phyloP scores from a whole-genome alignment of 345 rosid genomes.

The Geranium brycei region DNA sequence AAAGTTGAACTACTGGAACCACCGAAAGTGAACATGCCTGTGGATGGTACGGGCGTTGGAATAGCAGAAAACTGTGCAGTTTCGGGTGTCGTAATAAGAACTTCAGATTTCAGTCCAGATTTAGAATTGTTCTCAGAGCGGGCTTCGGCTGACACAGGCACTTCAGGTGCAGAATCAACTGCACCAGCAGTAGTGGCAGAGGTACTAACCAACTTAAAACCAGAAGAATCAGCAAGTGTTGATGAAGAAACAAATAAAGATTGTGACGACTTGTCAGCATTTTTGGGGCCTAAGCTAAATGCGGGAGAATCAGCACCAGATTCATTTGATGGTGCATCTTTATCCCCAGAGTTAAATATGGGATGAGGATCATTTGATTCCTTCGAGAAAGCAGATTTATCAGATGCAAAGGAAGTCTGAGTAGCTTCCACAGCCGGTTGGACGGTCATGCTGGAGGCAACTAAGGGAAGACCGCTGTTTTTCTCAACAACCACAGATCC shows the following conservation, averaged over 20 bases:
- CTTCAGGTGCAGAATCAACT: constrained; percentile 18
- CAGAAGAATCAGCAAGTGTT: constrained; percentile 16
- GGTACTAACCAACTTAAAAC: constrained; percentile 10
- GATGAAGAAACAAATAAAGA: constrained; percentile 6
- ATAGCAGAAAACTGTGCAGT: constrained; percentile 21
- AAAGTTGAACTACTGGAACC: constrained; percentile 30
- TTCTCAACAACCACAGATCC: constrained; percentile 26
- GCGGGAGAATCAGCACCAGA: constrained; percentile 14
- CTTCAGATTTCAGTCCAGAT: constrained; percentile 21
- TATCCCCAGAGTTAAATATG: constrained; percentile 18
- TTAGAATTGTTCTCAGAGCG: constrained; percentile 18
- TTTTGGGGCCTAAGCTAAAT: constrained; percentile 12
- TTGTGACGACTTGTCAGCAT: constrained; percentile 15
- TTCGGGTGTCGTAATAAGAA: constrained; percentile 12
- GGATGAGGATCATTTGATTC: constrained; percentile 17
- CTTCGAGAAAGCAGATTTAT: constrained; percentile 12
- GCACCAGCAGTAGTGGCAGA: constrained; percentile 19
- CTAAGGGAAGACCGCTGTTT: constrained; percentile 15
- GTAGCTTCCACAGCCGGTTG: constrained; percentile 20
- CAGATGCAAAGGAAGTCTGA: constrained; percentile 20
- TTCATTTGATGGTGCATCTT: constrained; percentile 20
- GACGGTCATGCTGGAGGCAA: constrained; percentile 17
- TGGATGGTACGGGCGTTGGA: constrained; percentile 22
- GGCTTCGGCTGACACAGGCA: constrained; percentile 28
- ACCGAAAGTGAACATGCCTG: constrained; percentile 34